phyloP scores from a whole-genome alignment of 1,284 basidiomycete genomes.

The Apiotrichum gracile region DNA sequence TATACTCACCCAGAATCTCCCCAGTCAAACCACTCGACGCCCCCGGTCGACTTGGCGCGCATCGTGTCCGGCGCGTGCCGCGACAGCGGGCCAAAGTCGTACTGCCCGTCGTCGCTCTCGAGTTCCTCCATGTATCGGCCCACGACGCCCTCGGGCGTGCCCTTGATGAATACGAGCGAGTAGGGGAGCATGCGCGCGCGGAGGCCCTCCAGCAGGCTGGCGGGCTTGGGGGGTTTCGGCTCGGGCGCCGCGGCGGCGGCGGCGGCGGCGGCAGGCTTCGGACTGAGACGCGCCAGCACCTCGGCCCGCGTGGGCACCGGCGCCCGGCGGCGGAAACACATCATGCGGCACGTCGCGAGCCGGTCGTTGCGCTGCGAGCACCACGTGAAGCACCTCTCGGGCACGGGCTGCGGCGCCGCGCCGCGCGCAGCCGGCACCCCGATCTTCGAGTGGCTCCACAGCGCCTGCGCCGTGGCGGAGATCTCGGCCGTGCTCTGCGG shows the following conservation, averaged over 20 bases:
- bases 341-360: constrained; percentile 35
- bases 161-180: constrained; percentile 36
- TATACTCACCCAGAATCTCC: constrained; percentile 38
- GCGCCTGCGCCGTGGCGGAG: neutral
- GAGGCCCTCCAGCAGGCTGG: constrained; percentile 26
- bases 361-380: constrained; percentile 31
- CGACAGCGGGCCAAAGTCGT: constrained; percentile 35
- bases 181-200: constrained; percentile 26
- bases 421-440: neutral
- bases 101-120: constrained; percentile 37
- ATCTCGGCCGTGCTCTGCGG: neutral
- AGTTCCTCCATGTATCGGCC: constrained; percentile 45
- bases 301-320: constrained; percentile 20
- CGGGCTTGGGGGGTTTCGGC: too few relatives aligned
- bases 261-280: neutral
- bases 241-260: too few relatives aligned
- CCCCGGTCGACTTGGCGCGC: constrained; percentile 12
- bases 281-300: constrained; percentile 25
- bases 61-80: constrained; percentile 16
- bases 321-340: constrained; percentile 31
- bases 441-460: neutral
- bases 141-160: constrained; percentile 37
- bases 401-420: constrained; percentile 12
- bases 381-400: constrained; percentile 40
- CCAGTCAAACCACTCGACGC: constrained; percentile 34